A percentile compares a stretch with the other conserved stretches of the same genome.
Conservation (phyloP, 768 basidiomycete species). For the Cystobasidiopsis lactophilus region DNA sequence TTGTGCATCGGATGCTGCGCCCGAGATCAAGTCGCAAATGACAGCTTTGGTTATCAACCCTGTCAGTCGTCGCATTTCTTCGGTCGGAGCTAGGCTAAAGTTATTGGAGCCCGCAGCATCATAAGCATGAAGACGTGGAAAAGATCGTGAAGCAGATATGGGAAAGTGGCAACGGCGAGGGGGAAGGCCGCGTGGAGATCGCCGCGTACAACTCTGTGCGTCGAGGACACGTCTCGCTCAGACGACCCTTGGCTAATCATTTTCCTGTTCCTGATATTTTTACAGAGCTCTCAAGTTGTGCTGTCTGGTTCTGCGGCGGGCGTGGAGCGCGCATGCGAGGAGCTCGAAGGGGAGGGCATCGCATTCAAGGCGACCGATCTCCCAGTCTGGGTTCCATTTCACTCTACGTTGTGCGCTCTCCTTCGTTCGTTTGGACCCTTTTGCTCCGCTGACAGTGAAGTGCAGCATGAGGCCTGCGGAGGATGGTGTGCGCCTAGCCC, state of each 20-base stretch:
- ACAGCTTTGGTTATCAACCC: slow-evolving; percentile 18
- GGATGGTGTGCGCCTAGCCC: slow-evolving; percentile 14
- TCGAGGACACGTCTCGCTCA: not conserved
- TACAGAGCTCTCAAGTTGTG: slow-evolving; percentile 14
- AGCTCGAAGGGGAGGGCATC: slow-evolving; percentile 14
- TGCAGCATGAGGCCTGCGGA: slow-evolving; percentile 19
- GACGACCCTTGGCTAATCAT: not conserved
- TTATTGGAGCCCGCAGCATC: slow-evolving; percentile 2
- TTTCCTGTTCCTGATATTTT: not conserved
- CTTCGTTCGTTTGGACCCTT: not conserved
- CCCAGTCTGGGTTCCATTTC: slow-evolving; percentile 11
- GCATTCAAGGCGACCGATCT: slow-evolving; percentile 18
- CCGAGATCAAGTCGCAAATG: slow-evolving; percentile 18
- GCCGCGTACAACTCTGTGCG: slow-evolving; percentile 19
- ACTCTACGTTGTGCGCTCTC: not conserved
- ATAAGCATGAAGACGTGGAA: slow-evolving; percentile 14
- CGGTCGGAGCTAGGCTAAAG: too few relatives aligned
- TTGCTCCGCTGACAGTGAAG: not conserved
- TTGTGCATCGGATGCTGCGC: slow-evolving; percentile 12
- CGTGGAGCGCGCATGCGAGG: slow-evolving; percentile 16
- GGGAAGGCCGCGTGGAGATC: slow-evolving; percentile 18
- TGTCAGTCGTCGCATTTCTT: not conserved
- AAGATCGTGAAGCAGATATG: slow-evolving; percentile 11
- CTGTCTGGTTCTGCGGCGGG: slow-evolving; percentile 18
- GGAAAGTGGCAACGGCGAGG: not conserved